These are phyloP conservation scores for Blastomyces silverae DNA, from an alignment of 2,329 filamentous ascomycete genomes.

Conservation along the genomic window DNA sequence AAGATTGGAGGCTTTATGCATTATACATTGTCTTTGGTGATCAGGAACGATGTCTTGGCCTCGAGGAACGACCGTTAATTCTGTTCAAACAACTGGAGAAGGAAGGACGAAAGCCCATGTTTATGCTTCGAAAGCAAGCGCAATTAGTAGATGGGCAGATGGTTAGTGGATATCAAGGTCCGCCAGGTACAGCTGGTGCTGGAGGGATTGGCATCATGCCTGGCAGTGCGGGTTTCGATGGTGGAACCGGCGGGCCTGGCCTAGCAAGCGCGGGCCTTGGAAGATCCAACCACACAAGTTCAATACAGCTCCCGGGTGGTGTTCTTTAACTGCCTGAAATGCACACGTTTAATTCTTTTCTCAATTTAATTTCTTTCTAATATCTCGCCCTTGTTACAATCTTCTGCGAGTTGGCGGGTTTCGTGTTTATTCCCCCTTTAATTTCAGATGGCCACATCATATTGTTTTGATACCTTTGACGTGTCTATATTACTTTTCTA, in stretches of 20 bases:
- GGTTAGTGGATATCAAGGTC: conserved; percentile 24
- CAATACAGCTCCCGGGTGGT: conserved; percentile 32
- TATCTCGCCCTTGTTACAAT: background rate
- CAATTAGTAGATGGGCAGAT: conserved; percentile 46
- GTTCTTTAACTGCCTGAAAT: conserved; percentile 25
- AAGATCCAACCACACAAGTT: conserved; percentile 21
- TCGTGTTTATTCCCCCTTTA: background rate
- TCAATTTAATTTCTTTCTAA: background rate
- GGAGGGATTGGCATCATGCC: conserved; percentile 18
- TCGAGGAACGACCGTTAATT: conserved; percentile 90
- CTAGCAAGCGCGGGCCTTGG: conserved; percentile 11
- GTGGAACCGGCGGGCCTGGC: conserved; percentile 12
- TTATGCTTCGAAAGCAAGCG: conserved; percentile 77
- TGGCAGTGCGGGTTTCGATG: conserved; percentile 17
- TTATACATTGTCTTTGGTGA: conserved; percentile 99
- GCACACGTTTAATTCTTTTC: background rate
- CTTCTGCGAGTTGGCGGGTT: background rate
- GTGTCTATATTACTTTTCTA: background rate
- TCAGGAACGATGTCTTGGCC: conserved; percentile 83
- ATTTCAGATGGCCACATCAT: background rate
- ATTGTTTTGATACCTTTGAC: conserved; percentile 1
- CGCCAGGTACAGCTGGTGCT: conserved; percentile 20
- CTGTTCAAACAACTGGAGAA: conserved; percentile 96
- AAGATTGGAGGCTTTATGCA: conserved; percentile 94
- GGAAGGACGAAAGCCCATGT: conserved; percentile 98